Conservation (phyloP, 306 rosid genomes). For the Fragaria nilgerrensis region DNA sequence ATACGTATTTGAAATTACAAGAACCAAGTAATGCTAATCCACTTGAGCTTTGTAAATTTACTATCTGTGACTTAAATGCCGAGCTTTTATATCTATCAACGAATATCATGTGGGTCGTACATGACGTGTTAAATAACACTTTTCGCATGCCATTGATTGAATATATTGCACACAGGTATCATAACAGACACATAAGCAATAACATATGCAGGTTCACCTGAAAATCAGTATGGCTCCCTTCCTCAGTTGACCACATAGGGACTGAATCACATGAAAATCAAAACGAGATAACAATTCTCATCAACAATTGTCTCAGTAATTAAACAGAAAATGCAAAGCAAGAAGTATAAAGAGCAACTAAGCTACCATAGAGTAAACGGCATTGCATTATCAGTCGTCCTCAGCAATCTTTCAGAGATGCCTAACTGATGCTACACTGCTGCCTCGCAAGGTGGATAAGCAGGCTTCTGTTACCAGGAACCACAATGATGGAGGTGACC, state of each 20-base stretch:
- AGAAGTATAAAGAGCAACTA: background rate
- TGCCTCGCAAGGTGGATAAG: background rate
- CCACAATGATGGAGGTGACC: background rate
- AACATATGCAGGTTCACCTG: background rate
- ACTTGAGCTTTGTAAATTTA: background rate
- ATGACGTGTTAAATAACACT: background rate
- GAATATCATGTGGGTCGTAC: background rate
- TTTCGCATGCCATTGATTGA: background rate
- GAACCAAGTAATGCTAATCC: background rate
- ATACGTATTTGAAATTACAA: background rate
- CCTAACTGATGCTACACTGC: background rate
- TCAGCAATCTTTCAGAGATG: background rate
- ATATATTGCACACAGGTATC: background rate
- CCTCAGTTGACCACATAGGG: background rate
- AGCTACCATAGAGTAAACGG: slow-evolving; percentile 3
- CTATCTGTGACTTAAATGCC: background rate
- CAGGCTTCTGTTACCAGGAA: background rate
- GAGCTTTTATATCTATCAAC: background rate
- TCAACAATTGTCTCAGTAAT: background rate
- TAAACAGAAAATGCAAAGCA: background rate
- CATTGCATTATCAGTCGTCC: background rate
- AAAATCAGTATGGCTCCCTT: background rate
- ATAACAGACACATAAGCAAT: background rate
- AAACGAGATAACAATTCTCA: background rate
- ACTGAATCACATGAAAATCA: slow-evolving; percentile 12